Conservation (phyloP, 148 eudicot species). For the Heliamphora exappendiculata region DNA sequence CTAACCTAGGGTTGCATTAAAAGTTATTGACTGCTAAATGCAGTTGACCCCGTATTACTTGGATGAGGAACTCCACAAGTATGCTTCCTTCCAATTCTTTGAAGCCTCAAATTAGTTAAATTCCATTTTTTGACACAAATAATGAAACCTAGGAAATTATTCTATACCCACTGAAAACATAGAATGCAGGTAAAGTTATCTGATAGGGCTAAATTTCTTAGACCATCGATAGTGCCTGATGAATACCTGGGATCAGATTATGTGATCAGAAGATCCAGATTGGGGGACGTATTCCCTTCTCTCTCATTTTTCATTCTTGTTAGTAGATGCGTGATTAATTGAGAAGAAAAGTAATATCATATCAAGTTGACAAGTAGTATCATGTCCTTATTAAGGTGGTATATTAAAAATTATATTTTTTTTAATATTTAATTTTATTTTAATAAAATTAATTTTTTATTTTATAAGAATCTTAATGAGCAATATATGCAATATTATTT, state of each 20-base stretch:
- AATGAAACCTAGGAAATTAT: background rate
- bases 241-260: background rate
- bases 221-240: background rate
- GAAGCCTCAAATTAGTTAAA: background rate
- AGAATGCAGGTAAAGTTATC: background rate
- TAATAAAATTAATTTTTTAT: too few relatives aligned
- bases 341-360: conserved; percentile 42
- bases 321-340: background rate
- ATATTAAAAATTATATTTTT: too few relatives aligned
- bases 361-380: conserved; percentile 59
- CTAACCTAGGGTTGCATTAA: too few relatives aligned
- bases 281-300: background rate
- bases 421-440: too few relatives aligned
- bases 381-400: too few relatives aligned
- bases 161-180: background rate
- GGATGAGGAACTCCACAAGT: background rate
- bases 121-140: background rate
- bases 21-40: background rate
- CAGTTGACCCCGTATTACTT: background rate
- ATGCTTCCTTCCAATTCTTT: background rate
- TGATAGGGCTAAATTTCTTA: background rate
- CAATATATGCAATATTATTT: too few relatives aligned
- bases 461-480: too few relatives aligned
- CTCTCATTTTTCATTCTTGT: background rate
- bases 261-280: background rate